Evolutionary conservation across 2,329 filamentous ascomycete species (phyloP).

Genomic region (Sarocladium strictum): DNA sequence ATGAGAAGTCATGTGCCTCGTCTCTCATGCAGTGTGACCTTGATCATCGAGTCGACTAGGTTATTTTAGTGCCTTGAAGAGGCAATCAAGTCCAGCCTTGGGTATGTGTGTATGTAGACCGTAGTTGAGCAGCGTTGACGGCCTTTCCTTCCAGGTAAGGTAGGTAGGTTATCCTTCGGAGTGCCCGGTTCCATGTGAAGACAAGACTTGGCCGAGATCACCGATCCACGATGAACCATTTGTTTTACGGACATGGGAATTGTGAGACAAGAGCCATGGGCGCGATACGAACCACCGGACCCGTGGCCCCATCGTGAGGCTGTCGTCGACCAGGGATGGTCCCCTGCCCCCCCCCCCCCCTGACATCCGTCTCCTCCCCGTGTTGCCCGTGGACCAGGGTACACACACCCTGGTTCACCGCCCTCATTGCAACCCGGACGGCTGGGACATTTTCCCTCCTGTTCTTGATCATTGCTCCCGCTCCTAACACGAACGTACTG

Average conservation of each 20-base stretch:
- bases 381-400: not conserved
- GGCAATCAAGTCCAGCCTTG: too few relatives aligned
- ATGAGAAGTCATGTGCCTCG: not conserved
- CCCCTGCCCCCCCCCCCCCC: too few relatives aligned
- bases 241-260: too few relatives aligned
- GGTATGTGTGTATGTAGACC: too few relatives aligned
- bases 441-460: slow-evolving; percentile 1
- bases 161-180: too few relatives aligned
- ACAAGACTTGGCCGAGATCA: too few relatives aligned
- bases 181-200: too few relatives aligned
- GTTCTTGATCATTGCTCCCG: not conserved
- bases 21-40: not conserved
- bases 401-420: not conserved
- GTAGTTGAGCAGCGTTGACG: too few relatives aligned
- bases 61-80: not conserved
- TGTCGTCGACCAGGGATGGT: not conserved
- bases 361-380: not conserved
- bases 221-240: too few relatives aligned
- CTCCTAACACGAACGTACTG: not conserved
- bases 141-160: too few relatives aligned
- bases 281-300: not conserved
- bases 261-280: not conserved
- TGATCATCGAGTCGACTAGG: not conserved
- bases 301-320: not conserved
- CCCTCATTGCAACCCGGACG: slow-evolving; percentile 4